phyloP scores from a whole-genome alignment of 352 stramenopile genomes.

The Pythium phragmitis region DNA sequence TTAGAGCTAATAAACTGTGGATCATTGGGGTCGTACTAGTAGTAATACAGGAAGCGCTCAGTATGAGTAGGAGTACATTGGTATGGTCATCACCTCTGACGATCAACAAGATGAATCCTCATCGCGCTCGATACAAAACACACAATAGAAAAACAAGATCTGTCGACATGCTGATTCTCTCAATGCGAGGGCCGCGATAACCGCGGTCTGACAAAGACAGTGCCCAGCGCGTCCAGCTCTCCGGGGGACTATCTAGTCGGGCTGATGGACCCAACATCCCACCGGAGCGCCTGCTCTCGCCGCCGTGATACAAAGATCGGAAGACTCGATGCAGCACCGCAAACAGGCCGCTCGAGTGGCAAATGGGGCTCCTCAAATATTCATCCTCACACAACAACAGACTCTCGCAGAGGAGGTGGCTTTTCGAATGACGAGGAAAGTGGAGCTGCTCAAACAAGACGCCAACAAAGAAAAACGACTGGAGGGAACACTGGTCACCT shows the following conservation, averaged over 20 bases:
- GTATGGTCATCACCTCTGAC: slow-evolving; percentile 33
- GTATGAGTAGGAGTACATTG: slow-evolving; percentile 42
- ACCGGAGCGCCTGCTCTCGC: slow-evolving; percentile 26
- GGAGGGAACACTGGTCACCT: slow-evolving; percentile 4
- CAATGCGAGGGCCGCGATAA: slow-evolving; percentile 33
- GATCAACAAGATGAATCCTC: slow-evolving; percentile 36
- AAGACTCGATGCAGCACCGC: slow-evolving; percentile 33
- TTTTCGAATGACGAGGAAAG: slow-evolving; percentile 7
- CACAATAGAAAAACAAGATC: slow-evolving; percentile 9
- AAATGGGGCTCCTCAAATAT: slow-evolving; percentile 23
- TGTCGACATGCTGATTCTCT: slow-evolving; percentile 43
- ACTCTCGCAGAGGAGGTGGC: not conserved
- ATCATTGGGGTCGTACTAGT: slow-evolving; percentile 54
- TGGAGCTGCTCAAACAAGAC: not conserved
- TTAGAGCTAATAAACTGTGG: slow-evolving; percentile 89
- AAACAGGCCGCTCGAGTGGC: slow-evolving; percentile 31
- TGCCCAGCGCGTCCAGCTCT: slow-evolving; percentile 32
- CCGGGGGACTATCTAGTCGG: slow-evolving; percentile 30
- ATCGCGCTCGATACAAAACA: slow-evolving; percentile 26
- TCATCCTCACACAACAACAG: not conserved
- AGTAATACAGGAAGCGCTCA: slow-evolving; percentile 22
- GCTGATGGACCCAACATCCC: slow-evolving; percentile 39
- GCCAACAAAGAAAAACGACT: slow-evolving; percentile 24
- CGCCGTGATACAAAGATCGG: slow-evolving; percentile 28
- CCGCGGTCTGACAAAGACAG: slow-evolving; percentile 33